phyloP scores from a whole-genome alignment of 225 moss, liverwort and hornwort genomes.

The Asterella californica region DNA sequence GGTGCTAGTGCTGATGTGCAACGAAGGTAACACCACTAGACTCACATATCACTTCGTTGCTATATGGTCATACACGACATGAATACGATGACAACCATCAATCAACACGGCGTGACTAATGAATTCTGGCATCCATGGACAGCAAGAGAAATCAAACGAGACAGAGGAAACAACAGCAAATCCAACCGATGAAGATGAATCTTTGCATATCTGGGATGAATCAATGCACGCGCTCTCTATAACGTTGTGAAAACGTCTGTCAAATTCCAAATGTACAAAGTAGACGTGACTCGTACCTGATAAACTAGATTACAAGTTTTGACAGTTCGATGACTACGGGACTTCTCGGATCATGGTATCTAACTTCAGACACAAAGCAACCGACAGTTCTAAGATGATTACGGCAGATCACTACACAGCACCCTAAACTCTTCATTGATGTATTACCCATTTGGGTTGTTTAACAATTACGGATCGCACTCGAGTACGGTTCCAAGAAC shows the following conservation, averaged over 20 bases:
- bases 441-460: not conserved
- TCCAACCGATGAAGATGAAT: too few species aligned
- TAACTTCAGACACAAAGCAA: constrained; percentile 3
- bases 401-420: not conserved
- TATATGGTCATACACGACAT: too few species aligned
- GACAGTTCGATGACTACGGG: not conserved
- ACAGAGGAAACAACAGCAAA: too few species aligned
- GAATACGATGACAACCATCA: too few species aligned
- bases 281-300: constrained; percentile 7
- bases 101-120: too few species aligned
- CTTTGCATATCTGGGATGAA: not conserved
- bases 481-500: not conserved
- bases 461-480: constrained; percentile 1
- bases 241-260: not conserved
- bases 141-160: too few species aligned
- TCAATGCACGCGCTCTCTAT: not conserved
- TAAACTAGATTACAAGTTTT: constrained; percentile 17
- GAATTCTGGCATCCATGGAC: too few species aligned
- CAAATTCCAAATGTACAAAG: constrained; percentile 15
- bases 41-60: too few species aligned
- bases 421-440: constrained; percentile 1
- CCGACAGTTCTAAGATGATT: not conserved
- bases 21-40: too few species aligned
- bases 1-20: too few species aligned
- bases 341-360: not conserved